Percentiles rank a stretch among this genome's conserved stretches.
Conservation (phyloP, 2,329 filamentous ascomycete species). For the Drechslerella stenobrocha region DNA sequence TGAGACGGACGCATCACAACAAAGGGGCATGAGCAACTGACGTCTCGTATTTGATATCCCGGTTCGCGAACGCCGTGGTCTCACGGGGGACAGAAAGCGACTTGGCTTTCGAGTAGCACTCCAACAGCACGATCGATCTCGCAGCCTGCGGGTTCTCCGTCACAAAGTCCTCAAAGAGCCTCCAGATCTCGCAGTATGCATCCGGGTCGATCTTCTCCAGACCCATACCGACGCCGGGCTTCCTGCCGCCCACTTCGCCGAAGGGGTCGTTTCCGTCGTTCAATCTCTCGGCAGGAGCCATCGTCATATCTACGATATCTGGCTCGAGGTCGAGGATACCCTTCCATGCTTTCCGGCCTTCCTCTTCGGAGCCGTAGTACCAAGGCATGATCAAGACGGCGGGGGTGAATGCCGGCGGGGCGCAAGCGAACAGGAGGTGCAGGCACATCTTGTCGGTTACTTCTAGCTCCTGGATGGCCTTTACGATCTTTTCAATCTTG, state of each 20-base stretch:
- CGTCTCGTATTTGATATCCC: conserved; percentile 34
- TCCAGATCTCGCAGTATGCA: conserved; percentile 29
- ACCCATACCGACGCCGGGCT: conserved; percentile 28
- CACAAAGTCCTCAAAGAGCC: conserved; percentile 24
- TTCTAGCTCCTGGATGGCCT: conserved; percentile 50
- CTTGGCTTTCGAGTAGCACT: conserved; percentile 27
- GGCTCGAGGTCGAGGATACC: conserved; percentile 51
- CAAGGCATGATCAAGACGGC: conserved; percentile 48
- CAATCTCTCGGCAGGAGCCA: conserved; percentile 50
- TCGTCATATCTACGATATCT: conserved; percentile 43
- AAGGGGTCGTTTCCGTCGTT: conserved; percentile 39
- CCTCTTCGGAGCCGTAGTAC: conserved; percentile 48
- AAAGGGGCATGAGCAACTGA: conserved; percentile 10
- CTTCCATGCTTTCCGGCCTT: conserved; percentile 50
- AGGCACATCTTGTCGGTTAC: conserved; percentile 50
- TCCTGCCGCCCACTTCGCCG: conserved; percentile 26
- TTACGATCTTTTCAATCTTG: conserved; percentile 51
- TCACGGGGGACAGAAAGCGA: conserved; percentile 5
- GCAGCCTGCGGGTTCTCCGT: conserved; percentile 36
- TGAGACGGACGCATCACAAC: background rate
- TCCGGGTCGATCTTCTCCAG: conserved; percentile 20
- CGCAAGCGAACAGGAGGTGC: conserved; percentile 50
- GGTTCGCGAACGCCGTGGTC: conserved; percentile 14
- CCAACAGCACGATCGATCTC: conserved; percentile 18
- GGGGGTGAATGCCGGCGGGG: conserved; percentile 50